Conservation (phyloP, 192 early-diverging fungal genomes). For the Gonapodya prolifera region DNA sequence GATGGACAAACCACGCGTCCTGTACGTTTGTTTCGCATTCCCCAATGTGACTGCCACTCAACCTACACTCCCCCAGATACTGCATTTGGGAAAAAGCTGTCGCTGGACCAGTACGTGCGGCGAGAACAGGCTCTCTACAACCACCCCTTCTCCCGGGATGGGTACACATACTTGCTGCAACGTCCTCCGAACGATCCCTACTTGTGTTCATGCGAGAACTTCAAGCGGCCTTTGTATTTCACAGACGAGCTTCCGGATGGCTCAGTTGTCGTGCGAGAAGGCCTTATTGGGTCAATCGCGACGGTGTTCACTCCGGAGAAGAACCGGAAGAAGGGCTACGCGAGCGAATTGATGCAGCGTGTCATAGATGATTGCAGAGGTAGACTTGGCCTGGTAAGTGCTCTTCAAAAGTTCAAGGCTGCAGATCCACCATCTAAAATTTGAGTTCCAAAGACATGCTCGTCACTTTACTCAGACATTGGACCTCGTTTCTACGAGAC, state of each 20-base stretch:
- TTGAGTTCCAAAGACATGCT: background rate
- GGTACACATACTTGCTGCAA: background rate
- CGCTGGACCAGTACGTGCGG: background rate
- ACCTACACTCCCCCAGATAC: background rate
- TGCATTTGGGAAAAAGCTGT: background rate
- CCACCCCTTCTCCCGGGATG: background rate
- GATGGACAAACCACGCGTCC: background rate
- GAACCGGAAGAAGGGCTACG: conserved; percentile 8
- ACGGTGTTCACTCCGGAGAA: conserved; percentile 13
- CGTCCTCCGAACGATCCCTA: background rate
- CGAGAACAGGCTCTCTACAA: background rate
- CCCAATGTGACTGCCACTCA: background rate
- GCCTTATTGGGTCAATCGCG: background rate
- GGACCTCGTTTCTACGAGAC: conserved; percentile 12
- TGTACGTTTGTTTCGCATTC: background rate
- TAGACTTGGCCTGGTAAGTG: background rate
- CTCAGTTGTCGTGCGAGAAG: background rate
- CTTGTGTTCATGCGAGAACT: background rate
- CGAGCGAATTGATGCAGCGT: background rate
- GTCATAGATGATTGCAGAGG: background rate
- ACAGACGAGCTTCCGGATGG: background rate
- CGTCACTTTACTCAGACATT: conserved; percentile 14
- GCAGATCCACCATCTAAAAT: background rate
- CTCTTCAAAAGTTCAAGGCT: background rate
- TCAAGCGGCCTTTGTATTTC: background rate